Base-by-base conservation (phyloP, 139 green algal genomes). In the Coccomyxa sp. region DNA sequence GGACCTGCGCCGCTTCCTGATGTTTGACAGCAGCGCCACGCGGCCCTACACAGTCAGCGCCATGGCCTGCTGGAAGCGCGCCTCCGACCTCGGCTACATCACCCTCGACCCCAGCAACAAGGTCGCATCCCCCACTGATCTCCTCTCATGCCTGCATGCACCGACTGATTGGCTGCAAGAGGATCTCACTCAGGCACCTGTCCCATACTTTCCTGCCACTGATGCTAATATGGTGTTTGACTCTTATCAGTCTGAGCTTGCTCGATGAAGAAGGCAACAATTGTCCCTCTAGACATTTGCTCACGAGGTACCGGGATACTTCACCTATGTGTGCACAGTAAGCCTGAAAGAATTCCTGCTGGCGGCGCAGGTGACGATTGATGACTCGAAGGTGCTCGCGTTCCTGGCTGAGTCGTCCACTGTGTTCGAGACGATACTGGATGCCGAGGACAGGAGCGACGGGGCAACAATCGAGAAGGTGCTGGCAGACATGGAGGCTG, bases 391-490 rank as follows among this genome's bases (percentile, higher is more conserved):
- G 71, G 81, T 71, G 45, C 17, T 58, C 13, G 45, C 10, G 13
- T 84, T 84, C 67, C 45, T 84, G 12, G 71, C 63, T 28, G 68
- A 71, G 7, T 80, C 32, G 67, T 59, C 38, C 38, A 71, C 58
- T 51, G 32, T 67, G 25, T 84, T 80, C 30, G 81, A 84, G 38
- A 31, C 27, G 0, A 80, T 84, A 18, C 81, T 84, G 30, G 81
- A 79, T 57, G 81, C 81, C 28, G 81, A 84, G n/a, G 81, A 84
- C 38, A 57, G 14, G 27, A 28, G 67, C 16, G 81, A 84, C 28
- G 81, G 81, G 15, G 67, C 81, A 25, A 57, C 68, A 0, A 84
- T 84, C 23, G 81, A 84, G 71, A 51, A 25, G 10, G 51, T 79
- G 45, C 45, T 84, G 38, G 11, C 68, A 27, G 45, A 79, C 23